Evolutionary conservation across 306 rosid genomes (phyloP).

Genomic region (Prunus mume): DNA sequence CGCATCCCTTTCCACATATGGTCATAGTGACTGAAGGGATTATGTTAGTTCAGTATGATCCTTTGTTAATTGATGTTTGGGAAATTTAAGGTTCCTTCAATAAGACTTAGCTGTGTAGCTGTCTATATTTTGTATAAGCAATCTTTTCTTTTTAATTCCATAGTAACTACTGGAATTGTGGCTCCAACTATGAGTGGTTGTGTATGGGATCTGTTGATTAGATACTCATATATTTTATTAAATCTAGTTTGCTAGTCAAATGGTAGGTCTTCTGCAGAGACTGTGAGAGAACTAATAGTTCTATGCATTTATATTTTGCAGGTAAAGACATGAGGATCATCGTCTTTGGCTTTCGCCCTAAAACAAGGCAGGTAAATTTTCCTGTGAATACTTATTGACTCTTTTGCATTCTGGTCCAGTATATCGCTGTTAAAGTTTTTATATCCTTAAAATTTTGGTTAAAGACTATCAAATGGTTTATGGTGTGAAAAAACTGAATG

Average conservation of each 20-base stretch:
- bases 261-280: conserved; percentile 1
- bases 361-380: conserved; percentile 78
- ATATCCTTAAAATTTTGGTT: not conserved
- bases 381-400: conserved; percentile 10
- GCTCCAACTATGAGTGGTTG: not conserved
- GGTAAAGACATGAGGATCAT: conserved; percentile 97
- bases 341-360: conserved; percentile 87
- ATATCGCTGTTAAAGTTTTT: not conserved
- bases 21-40: not conserved
- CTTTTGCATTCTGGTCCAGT: not conserved
- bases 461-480: not conserved
- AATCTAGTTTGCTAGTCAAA: not conserved
- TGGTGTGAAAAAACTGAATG: not conserved
- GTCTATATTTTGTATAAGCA: not conserved
- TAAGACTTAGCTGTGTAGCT: not conserved
- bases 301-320: conserved; percentile 35
- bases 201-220: not conserved
- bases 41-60: not conserved
- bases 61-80: not conserved
- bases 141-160: not conserved
- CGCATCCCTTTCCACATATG: not conserved
- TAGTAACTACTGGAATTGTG: not conserved
- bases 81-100: not conserved
- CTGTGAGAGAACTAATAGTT: conserved; percentile 15
- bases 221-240: not conserved